A percentile compares a stretch with the other conserved stretches of the same genome.
These are phyloP conservation scores for Globisporangium lucens DNA, from an alignment of 352 stramenopile genomes.

Conservation along the genomic window DNA sequence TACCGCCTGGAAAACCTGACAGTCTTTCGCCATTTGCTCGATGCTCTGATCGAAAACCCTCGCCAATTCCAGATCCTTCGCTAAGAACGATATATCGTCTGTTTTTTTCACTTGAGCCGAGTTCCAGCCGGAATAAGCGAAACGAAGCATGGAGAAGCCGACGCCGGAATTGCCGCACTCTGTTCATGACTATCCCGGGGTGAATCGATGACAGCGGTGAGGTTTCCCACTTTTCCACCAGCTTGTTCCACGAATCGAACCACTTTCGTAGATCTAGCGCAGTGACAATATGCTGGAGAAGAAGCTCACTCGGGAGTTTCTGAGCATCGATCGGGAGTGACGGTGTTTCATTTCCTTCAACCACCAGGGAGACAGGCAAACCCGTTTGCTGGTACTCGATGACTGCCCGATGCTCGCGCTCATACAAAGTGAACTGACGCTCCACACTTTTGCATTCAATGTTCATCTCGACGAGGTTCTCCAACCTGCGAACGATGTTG, in stretches of 20 bases:
- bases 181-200: slow-evolving; percentile 44
- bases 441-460: slow-evolving; percentile 41
- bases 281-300: slow-evolving; percentile 52
- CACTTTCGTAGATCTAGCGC: slow-evolving; percentile 57
- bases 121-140: slow-evolving; percentile 23
- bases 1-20: slow-evolving; percentile 49
- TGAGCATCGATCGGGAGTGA: slow-evolving; percentile 9
- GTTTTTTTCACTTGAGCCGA: slow-evolving; percentile 15
- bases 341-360: not conserved
- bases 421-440: slow-evolving; percentile 38
- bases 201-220: slow-evolving; percentile 39
- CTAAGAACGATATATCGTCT: slow-evolving; percentile 8
- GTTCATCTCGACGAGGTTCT: slow-evolving; percentile 50
- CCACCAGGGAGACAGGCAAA: not conserved
- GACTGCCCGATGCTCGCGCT: slow-evolving; percentile 39
- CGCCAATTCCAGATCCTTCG: slow-evolving; percentile 32
- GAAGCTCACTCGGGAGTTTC: slow-evolving; percentile 35
- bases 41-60: slow-evolving; percentile 35
- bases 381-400: slow-evolving; percentile 17
- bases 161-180: slow-evolving; percentile 56
- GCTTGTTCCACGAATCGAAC: slow-evolving; percentile 44
- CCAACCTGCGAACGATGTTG: slow-evolving; percentile 36
- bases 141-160: slow-evolving; percentile 39
- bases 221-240: slow-evolving; percentile 46
- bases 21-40: slow-evolving; percentile 39